Base-by-base conservation (phyloP, 2,329 filamentous ascomycete genomes). In the Cytospora schulzeri region DNA sequence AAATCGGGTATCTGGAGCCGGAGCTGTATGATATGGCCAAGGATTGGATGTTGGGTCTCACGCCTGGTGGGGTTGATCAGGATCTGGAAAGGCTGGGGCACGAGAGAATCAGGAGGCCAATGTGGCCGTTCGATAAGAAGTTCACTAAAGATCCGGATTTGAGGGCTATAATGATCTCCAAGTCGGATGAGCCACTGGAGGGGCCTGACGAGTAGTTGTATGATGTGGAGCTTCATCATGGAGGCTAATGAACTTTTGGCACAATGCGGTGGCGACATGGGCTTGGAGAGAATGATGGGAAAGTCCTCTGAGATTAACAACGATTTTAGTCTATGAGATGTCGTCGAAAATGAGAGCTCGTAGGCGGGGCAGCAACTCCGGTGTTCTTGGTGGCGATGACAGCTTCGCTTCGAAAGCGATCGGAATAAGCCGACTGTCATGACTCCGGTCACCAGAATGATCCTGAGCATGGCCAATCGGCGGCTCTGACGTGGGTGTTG, bases 1-100 rank as follows among this genome's bases (percentile, higher is more conserved):
- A 85, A 71, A 85, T 85, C 53, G 83, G 83, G 19, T 85, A 85
- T 63, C 71, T 85, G 1, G 83, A 85, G 69, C 83, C 83, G 4
- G 79, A 85, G 68, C 72, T 85, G 5, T 83, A 83, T 65, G 77
- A 78, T 58, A 85, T 85, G 82, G 79, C 82, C 0, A 75, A 74
- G 9, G 81, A 80, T 60, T 85, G 82, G 83, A 83, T 84, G 78
- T 75, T 85, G 1, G 83, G 75, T 0, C 73, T 85, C 19, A 85
- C 82, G 0, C 82, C 82, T 0, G 83, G 82, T 0, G 82, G 82
- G 11, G 83, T 85, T 12, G 81, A 85, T 68, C 83, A 85, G 69
- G 79, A 85, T 64, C 70, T 85, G 15, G 69, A 74, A 63, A 74
- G 81, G 14, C 72, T 85, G 6, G 82, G 80, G 0, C 81, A 85